Conservation (phyloP, 2,329 filamentous ascomycete genomes). For the Chlorencoelia australis region DNA sequence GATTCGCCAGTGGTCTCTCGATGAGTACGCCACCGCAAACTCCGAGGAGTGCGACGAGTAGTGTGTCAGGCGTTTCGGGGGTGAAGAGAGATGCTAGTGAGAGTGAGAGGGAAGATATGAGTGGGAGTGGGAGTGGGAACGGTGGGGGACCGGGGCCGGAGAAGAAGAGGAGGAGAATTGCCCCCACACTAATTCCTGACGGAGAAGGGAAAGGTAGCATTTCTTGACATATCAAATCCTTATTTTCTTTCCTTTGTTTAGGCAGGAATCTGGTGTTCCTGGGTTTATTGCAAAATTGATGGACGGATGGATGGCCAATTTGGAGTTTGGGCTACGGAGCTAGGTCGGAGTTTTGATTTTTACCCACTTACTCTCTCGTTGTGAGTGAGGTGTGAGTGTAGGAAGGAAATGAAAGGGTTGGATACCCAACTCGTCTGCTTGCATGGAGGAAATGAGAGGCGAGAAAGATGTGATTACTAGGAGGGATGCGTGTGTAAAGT, state of each 20-base stretch:
- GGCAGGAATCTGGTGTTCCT: background rate
- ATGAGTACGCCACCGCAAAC: constrained; percentile 89
- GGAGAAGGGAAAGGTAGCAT: too few relatives aligned
- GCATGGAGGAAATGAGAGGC: too few relatives aligned
- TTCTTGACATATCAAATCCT: background rate
- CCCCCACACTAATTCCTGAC: constrained; percentile 42
- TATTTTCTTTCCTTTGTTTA: constrained; percentile 1
- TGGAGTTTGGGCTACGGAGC: background rate
- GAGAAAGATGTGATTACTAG: too few relatives aligned
- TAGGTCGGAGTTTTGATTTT: background rate
- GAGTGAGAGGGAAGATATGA: constrained; percentile 43
- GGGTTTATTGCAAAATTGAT: too few relatives aligned
- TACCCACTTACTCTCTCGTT: background rate
- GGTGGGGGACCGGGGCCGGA: constrained; percentile 33
- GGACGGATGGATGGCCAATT: too few relatives aligned
- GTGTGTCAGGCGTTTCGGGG: constrained; percentile 44
- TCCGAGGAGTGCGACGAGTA: constrained; percentile 52
- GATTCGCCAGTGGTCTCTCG: constrained; percentile 42
- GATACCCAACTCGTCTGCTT: too few relatives aligned
- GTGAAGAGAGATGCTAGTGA: constrained; percentile 43
- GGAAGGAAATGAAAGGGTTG: too few relatives aligned
- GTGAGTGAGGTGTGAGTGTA: too few relatives aligned
- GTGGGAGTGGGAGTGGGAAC: too few relatives aligned
- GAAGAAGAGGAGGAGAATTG: constrained; percentile 58
- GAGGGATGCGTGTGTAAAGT: too few relatives aligned